Evolutionary conservation across 331 rosid genomes (phyloP).

Genomic region (Malus hybrid): DNA sequence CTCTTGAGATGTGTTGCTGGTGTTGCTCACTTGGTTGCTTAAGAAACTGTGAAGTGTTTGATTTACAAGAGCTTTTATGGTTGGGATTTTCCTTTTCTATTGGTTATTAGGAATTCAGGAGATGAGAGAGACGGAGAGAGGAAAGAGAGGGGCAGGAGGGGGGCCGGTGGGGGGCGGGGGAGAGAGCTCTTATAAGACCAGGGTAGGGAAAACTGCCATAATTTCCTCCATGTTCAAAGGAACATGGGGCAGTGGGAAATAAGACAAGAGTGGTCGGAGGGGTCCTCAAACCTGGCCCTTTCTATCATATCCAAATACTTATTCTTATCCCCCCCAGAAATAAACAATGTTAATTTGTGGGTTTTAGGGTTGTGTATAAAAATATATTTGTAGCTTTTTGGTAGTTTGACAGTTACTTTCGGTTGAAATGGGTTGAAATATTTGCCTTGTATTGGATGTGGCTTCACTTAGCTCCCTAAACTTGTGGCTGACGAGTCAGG

Average conservation of each 20-base stretch:
- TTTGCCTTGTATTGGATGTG: background rate
- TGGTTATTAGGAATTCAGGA: background rate
- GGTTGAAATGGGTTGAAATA: slow-evolving; percentile 6
- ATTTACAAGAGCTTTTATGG: slow-evolving; percentile 14
- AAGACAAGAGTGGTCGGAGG: slow-evolving; percentile 58
- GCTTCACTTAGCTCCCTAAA: slow-evolving; percentile 14
- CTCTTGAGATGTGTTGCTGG: slow-evolving; percentile 2
- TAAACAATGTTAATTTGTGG: background rate
- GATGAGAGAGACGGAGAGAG: background rate
- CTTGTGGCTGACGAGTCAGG: background rate
- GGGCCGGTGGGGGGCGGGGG: background rate
- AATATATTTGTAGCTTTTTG: background rate
- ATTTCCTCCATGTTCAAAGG: slow-evolving; percentile 94
- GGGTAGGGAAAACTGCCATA: slow-evolving; percentile 48
- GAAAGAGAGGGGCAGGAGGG: background rate
- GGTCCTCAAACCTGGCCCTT: slow-evolving; percentile 40
- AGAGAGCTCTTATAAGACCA: slow-evolving; percentile 5
- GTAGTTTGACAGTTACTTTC: slow-evolving; percentile 23
- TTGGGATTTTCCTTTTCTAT: background rate
- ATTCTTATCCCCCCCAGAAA: slow-evolving; percentile 24
- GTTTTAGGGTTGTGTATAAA: background rate
- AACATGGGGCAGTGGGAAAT: slow-evolving; percentile 64
- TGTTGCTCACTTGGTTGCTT: slow-evolving; percentile 32
- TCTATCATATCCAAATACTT: slow-evolving; percentile 32
- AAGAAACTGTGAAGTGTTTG: slow-evolving; percentile 38